Evolutionary conservation across 2,329 filamentous ascomycete genomes (phyloP), one percentile per base, ranked within the genome.

Genomic region (Massarina eburnea): DNA sequence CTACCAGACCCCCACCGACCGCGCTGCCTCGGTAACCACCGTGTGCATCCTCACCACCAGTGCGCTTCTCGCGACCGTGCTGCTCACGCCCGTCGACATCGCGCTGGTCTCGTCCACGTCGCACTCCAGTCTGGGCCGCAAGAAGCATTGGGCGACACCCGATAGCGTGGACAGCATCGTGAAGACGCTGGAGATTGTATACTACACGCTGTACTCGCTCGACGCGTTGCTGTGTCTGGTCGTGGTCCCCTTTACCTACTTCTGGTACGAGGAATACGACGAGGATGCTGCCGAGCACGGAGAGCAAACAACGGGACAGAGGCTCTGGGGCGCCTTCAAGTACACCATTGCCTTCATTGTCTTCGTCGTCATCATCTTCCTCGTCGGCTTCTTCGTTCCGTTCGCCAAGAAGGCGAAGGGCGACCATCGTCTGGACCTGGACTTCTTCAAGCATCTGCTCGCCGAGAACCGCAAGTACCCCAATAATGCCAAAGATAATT

Each of bases 251-350:
- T 99, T 99, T 66, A 87, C 91, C 38, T 99, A 99, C 75, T 99
- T 99, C 70, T 96, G 88, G 84, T 94, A 95, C 64, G 94, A 99
- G 70, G 94, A 97, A 71, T 95, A 95, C 56, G 92, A 96, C 62
- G 91, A 96, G 72, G 85, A 92, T 17, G 91, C 91, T 50, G 80
- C 86, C 26, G 89, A 95, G 60, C 82, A 89, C 49, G 88, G 89
- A 24, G 83, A 82, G 22, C 85, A 91, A 66, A 86, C 87, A 2
- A 71, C 86, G 47, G 79, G 78, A 6, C 81, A 83, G 62, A 82
- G 90, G 43, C 80, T 97, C 49, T 86, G 85, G 80, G 85, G 85
- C n/a, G 90, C 94, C 3, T 76, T 89, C 66, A 96, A 95, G 73
- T 97, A 96, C 73, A 96, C 94, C 0, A 73, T 91, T 39, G 86